Evolutionary conservation across 2,329 filamentous ascomycete species (phyloP).

Genomic region (Paracoccidioides lutzii): DNA sequence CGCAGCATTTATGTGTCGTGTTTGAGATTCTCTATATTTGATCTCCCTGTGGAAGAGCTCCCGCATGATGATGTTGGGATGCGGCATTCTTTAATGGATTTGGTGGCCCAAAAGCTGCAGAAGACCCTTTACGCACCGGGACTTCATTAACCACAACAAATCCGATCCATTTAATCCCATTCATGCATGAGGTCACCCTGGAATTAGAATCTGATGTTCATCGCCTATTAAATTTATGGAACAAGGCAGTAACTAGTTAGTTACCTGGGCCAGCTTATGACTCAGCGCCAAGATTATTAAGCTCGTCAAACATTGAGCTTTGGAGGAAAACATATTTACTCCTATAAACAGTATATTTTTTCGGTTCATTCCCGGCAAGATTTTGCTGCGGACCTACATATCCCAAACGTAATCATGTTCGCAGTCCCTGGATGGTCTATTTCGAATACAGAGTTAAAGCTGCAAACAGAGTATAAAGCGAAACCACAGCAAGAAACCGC

Average conservation of each 20-base stretch:
- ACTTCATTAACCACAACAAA: too few relatives aligned
- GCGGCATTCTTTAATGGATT: background rate
- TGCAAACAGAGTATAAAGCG: conserved; percentile 47
- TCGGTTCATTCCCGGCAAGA: background rate
- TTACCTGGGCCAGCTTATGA: background rate
- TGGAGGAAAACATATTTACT: background rate
- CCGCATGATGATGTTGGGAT: too few relatives aligned
- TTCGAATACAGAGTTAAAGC: conserved; percentile 55
- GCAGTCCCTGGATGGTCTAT: conserved; percentile 88
- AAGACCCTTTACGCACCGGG: too few relatives aligned
- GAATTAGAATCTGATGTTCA: too few relatives aligned
- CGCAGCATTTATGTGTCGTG: too few relatives aligned
- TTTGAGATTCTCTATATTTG: too few relatives aligned
- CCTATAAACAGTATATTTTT: background rate
- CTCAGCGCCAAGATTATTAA: background rate
- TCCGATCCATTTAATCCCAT: too few relatives aligned
- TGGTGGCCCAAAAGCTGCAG: too few relatives aligned
- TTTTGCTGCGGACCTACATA: background rate
- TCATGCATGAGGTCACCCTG: too few relatives aligned
- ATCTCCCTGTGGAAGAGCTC: too few relatives aligned
- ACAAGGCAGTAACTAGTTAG: too few relatives aligned
- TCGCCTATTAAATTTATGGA: too few relatives aligned
- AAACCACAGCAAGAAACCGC: conserved; percentile 49
- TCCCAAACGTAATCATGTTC: conserved; percentile 47
- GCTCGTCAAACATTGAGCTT: background rate